Evolutionary conservation across 768 basidiomycete genomes (phyloP), one percentile per base, ranked within the genome.

Genomic region (Phylloporus sp.): DNA sequence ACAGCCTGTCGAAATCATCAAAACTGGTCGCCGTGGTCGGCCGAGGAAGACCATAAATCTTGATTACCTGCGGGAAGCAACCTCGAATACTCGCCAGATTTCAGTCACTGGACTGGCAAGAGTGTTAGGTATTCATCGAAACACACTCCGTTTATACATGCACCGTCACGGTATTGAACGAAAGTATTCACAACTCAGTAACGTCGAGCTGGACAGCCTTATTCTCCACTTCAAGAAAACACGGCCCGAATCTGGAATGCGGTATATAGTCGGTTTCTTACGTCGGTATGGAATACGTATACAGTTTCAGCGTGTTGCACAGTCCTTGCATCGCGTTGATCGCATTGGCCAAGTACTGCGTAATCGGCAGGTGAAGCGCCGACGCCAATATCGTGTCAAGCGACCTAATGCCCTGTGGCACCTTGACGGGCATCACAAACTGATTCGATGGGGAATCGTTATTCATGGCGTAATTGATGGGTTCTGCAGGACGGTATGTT

Each of bases 361-460:
- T 8, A 36, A 56, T 4, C 58, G 49, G 5, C 40, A 28, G 14
- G 34, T 49, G 2, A 60, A 66, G 11, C 26, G 50, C 6, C 38
- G 57, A 5, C 44, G 61, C 2, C 61, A 65, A 7, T 71, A 71
- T 46, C 39, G 49, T 2, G 66, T 69, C 1, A 53, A 71, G 28
- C 23, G 23, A 2, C 37, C 23, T 6, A 38, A 38, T 9, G 23
- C 37, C 8, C 37, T 38, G 5, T 38, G 37, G 37, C 37, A 38
- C 23, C 4, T 38, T 5, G 27, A 40, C 10, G 39, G 28, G 11
- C 28, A 28, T 28, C 28, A 28, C 14, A 28, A 28, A 28, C 28
- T 28, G 11, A 28, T 28, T 14, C 28, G 9, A 10, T 28, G 28
- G 28, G 9, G 28, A 14, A 28, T 28, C 28, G 10, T 28, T 10